phyloP scores from a whole-genome alignment of 805 yeast species.

The Sugiyamaella chiloensis region DNA sequence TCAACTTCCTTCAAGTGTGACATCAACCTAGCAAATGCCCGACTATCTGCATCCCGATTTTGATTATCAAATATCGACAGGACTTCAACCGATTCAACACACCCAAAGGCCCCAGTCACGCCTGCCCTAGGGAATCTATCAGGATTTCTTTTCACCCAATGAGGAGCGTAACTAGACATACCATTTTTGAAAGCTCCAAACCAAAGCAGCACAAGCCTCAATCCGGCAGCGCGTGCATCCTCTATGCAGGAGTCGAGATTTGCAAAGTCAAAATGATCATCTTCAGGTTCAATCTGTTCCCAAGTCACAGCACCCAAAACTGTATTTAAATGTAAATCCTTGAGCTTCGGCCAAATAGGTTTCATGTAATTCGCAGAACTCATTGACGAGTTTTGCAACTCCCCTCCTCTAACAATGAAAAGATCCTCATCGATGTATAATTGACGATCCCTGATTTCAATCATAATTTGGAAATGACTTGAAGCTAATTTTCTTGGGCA shows the following conservation, averaged over 20 bases:
- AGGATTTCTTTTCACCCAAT: conserved; percentile 19
- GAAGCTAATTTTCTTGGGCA: no score
- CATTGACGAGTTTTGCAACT: conserved; percentile 20
- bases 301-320: conserved; percentile 20
- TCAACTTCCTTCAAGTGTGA: conserved; percentile 12
- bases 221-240: conserved; percentile 7
- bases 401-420: conserved; percentile 20
- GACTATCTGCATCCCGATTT: conserved; percentile 15
- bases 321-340: conserved; percentile 15
- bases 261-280: conserved; percentile 19
- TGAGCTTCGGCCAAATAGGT: conserved; percentile 14
- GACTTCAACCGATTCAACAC: conserved; percentile 10
- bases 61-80: conserved; percentile 18
- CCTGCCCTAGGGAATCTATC: conserved; percentile 14
- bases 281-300: conserved; percentile 22
- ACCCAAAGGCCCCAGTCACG: no score
- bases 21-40: conserved; percentile 19
- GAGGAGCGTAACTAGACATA: conserved; percentile 17
- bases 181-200: conserved; percentile 25
- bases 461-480: no score
- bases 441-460: conserved; percentile 2
- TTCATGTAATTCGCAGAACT: conserved; percentile 9
- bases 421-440: conserved; percentile 13
- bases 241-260: conserved; percentile 12
- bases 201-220: conserved; percentile 19